Conservation (phyloP, 2,329 filamentous ascomycete genomes). For the Pezicula carpinea region DNA sequence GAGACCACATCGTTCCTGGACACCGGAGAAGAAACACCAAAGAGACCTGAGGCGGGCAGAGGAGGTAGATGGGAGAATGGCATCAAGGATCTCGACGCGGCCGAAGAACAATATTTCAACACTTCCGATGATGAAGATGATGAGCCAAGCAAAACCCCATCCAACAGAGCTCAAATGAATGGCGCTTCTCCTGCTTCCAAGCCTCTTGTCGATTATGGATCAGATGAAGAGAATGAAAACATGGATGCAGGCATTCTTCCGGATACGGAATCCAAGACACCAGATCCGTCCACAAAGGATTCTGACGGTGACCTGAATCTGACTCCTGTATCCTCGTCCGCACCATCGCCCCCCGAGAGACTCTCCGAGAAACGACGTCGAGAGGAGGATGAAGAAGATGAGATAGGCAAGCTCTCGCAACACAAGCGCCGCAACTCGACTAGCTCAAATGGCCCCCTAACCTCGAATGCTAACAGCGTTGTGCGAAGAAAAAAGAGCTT, state of each 20-base stretch:
- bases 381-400: constrained; percentile 91
- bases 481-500: constrained; percentile 43
- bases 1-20: constrained; percentile 66
- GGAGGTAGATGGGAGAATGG: constrained; percentile 57
- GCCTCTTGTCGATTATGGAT: constrained; percentile 85
- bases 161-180: constrained; percentile 44
- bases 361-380: constrained; percentile 84
- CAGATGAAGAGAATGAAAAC: constrained; percentile 81
- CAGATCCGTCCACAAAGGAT: constrained; percentile 17
- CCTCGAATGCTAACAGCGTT: constrained; percentile 21
- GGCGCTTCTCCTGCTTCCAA: constrained; percentile 60
- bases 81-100: constrained; percentile 77
- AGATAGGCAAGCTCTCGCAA: constrained; percentile 75
- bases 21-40: constrained; percentile 54
- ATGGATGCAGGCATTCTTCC: constrained; percentile 36
- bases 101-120: constrained; percentile 94
- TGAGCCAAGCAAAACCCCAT: constrained; percentile 34
- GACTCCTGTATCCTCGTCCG: constrained; percentile 25
- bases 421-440: constrained; percentile 54
- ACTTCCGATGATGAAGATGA: constrained; percentile 83
- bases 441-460: constrained; percentile 32
- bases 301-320: constrained; percentile 14
- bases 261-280: constrained; percentile 12
- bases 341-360: constrained; percentile 62
- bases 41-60: constrained; percentile 43